Conservation (phyloP, 768 basidiomycete species). For the Podaxis rugospora region DNA sequence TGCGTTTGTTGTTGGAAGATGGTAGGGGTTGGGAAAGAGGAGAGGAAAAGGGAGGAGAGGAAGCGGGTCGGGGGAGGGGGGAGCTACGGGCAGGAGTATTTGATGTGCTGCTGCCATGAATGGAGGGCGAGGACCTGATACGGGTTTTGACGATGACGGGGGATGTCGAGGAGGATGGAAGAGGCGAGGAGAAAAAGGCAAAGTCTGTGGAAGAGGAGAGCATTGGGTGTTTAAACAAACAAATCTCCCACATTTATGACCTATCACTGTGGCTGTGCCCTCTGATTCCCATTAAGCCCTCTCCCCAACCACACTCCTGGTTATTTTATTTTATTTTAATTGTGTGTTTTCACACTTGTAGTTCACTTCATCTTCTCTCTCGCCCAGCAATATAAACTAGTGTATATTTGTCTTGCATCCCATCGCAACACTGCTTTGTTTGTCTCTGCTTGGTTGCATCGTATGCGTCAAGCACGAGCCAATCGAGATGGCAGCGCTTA, state of each 20-base stretch:
- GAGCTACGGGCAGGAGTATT: conserved; percentile 5
- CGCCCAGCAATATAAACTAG: background rate
- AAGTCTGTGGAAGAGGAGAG: conserved; percentile 19
- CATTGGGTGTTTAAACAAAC: conserved; percentile 14
- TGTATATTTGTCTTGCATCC: background rate
- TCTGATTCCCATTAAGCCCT: background rate
- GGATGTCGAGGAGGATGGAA: conserved; percentile 14
- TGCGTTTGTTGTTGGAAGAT: conserved; percentile 27
- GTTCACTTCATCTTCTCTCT: background rate
- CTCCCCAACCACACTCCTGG: background rate
- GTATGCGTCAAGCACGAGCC: background rate
- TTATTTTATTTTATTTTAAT: background rate
- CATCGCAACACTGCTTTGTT: background rate
- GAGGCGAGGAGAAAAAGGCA: conserved; percentile 14
- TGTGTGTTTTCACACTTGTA: background rate
- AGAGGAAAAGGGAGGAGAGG: conserved; percentile 19
- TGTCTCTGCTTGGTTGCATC: background rate
- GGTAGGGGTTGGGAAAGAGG: conserved; percentile 25
- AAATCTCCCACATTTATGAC: conserved; percentile 2
- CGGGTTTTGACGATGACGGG: conserved; percentile 14
- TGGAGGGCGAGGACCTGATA: background rate
- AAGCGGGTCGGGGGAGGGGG: conserved; percentile 17
- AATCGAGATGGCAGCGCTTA: background rate
- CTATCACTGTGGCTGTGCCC: conserved; percentile 13
- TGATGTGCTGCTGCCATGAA: background rate